Percentiles rank a stretch among this genome's conserved stretches.
Evolutionary conservation across 768 basidiomycete species (phyloP).

Genomic region (Russula dissimulans): DNA sequence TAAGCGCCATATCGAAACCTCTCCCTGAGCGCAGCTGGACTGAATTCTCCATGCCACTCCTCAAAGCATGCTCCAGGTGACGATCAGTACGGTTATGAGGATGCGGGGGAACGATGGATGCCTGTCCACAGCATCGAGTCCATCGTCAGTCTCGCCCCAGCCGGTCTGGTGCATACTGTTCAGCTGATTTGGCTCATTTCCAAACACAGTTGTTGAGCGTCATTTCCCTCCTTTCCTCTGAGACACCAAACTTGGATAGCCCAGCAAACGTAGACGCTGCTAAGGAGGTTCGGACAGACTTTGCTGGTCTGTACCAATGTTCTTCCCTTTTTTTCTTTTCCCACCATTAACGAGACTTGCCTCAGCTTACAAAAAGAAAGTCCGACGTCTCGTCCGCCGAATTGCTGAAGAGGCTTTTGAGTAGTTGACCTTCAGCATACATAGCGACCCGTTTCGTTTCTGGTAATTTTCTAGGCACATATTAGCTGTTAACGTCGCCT

Average conservation of each 20-base stretch:
- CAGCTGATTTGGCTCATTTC: neutral
- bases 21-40: conserved; percentile 8
- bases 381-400: conserved; percentile 75
- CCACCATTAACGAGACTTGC: conserved; percentile 20
- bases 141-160: conserved; percentile 49
- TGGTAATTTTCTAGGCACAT: conserved; percentile 5
- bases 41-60: neutral
- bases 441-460: neutral
- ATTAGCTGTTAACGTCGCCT: neutral
- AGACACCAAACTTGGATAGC: conserved; percentile 84
- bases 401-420: conserved; percentile 88
- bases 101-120: conserved; percentile 94
- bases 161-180: neutral
- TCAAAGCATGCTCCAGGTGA: conserved; percentile 86
- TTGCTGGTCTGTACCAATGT: conserved; percentile 37
- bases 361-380: conserved; percentile 90
- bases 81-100: conserved; percentile 95
- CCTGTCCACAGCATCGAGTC: conserved; percentile 96
- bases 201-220: conserved; percentile 77
- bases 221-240: conserved; percentile 89
- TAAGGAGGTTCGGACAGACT: conserved; percentile 67
- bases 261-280: conserved; percentile 97
- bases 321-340: neutral
- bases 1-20: conserved; percentile 27
- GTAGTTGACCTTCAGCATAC: conserved; percentile 24